Conservation (phyloP, 2,329 filamentous ascomycete species). For the Exophiala sideris region DNA sequence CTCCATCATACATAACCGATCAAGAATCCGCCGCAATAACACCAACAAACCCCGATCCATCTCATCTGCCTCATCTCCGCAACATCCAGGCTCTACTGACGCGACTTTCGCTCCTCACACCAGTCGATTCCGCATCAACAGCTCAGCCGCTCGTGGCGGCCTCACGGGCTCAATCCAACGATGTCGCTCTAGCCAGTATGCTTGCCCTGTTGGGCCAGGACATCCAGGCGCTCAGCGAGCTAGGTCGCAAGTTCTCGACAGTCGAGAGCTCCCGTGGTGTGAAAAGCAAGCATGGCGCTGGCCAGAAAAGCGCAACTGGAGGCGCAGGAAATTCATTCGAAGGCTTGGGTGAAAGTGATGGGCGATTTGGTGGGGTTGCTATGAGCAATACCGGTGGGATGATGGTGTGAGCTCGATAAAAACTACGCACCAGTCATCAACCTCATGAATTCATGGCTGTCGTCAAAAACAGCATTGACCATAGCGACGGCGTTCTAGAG, state of each 20-base stretch:
- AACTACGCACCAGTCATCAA: neutral
- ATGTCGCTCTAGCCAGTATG: slow-evolving; percentile 74
- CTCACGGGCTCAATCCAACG: slow-evolving; percentile 73
- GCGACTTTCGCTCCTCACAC: slow-evolving; percentile 76
- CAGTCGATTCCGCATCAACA: slow-evolving; percentile 54
- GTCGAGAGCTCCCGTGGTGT: slow-evolving; percentile 44
- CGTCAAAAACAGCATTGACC: neutral
- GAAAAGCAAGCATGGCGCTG: slow-evolving; percentile 8
- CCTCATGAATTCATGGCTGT: neutral
- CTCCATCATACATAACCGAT: slow-evolving; percentile 58
- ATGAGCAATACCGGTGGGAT: slow-evolving; percentile 6
- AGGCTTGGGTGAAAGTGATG: slow-evolving; percentile 20
- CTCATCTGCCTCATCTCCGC: slow-evolving; percentile 71
- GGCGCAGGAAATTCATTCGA: slow-evolving; percentile 10
- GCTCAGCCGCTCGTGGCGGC: slow-evolving; percentile 61
- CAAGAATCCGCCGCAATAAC: slow-evolving; percentile 38
- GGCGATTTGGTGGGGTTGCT: slow-evolving; percentile 14
- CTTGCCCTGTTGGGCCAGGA: slow-evolving; percentile 73
- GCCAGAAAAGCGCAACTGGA: neutral
- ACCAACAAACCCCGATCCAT: slow-evolving; percentile 32
- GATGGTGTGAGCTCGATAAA: neutral
- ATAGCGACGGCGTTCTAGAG: slow-evolving; percentile 12
- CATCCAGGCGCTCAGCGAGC: slow-evolving; percentile 65
- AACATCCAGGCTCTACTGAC: slow-evolving; percentile 83
- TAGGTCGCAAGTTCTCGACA: slow-evolving; percentile 69